phyloP scores from a whole-genome alignment of 139 green algal species.

The Chlorella sp. region DNA sequence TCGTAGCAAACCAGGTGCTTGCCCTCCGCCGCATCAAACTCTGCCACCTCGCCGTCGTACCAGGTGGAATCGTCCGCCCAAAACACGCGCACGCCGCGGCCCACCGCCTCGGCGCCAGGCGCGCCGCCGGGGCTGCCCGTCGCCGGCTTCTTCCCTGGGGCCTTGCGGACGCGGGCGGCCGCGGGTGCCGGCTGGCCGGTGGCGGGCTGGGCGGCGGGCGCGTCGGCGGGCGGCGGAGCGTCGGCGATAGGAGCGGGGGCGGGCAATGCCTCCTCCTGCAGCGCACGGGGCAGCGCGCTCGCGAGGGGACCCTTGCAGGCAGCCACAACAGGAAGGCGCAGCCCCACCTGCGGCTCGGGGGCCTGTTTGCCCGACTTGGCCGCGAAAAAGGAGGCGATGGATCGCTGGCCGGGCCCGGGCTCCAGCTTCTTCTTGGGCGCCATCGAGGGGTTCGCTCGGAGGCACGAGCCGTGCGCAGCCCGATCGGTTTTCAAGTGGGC shows the following conservation, averaged over 20 bases:
- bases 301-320: background rate
- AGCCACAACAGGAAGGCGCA: background rate
- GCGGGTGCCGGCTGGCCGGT: too few species aligned
- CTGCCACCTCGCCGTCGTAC: slow-evolving; percentile 37
- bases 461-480: too few species aligned
- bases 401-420: slow-evolving; percentile 43
- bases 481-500: too few species aligned
- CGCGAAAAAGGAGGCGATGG: slow-evolving; percentile 69
- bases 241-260: too few species aligned
- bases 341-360: background rate
- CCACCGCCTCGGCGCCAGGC: slow-evolving; percentile 29
- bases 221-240: too few species aligned
- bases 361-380: slow-evolving; percentile 27
- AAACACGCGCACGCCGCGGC: slow-evolving; percentile 48
- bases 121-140: too few species aligned
- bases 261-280: too few species aligned
- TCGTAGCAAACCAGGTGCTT: slow-evolving; percentile 72
- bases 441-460: too few species aligned
- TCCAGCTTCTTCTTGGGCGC: slow-evolving; percentile 29
- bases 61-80: slow-evolving; percentile 56
- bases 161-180: too few species aligned
- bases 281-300: too few species aligned
- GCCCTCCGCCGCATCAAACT: slow-evolving; percentile 21
- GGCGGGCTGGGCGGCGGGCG: too few species aligned
- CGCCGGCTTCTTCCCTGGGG: too few species aligned